Evolutionary conservation across 768 basidiomycete genomes (phyloP).

Genomic region (Kwoniella shandongensis): DNA sequence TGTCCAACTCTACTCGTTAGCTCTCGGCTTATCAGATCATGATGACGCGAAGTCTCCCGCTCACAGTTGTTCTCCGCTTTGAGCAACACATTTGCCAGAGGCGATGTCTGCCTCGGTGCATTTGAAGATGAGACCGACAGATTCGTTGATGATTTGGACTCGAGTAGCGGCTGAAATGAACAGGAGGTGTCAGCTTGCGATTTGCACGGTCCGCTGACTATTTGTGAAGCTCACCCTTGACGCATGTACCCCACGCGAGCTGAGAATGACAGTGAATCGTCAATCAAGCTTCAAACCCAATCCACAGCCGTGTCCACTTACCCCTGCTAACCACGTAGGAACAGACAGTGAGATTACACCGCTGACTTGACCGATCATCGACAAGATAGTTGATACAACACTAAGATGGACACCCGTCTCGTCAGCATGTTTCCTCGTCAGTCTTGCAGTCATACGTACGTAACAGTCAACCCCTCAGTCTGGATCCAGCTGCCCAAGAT

Average conservation of each 20-base stretch:
- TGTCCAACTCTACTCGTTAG: conserved; percentile 6
- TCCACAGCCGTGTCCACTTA: conserved; percentile 30
- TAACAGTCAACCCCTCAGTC: conserved; percentile 53
- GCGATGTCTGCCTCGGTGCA: conserved; percentile 46
- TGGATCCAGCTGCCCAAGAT: conserved; percentile 49
- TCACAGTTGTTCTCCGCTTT: conserved; percentile 52
- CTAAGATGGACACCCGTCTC: conserved; percentile 9
- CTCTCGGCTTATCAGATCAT: not conserved
- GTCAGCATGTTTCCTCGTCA: not conserved
- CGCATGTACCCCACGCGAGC: conserved; percentile 30
- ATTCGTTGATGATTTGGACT: conserved; percentile 55
- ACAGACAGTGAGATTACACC: conserved; percentile 52
- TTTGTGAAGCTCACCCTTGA: conserved; percentile 22
- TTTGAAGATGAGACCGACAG: conserved; percentile 46
- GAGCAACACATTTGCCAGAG: conserved; percentile 52
- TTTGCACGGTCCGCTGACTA: not conserved
- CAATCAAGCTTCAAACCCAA: conserved; percentile 5
- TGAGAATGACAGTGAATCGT: conserved; percentile 4
- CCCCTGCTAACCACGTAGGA: conserved; percentile 48
- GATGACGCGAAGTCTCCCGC: not conserved
- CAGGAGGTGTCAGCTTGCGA: not conserved
- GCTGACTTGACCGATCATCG: conserved; percentile 43
- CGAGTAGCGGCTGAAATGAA: conserved; percentile 39
- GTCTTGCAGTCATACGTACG: conserved; percentile 27
- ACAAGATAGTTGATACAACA: conserved; percentile 46